A percentile compares a stretch with the other conserved stretches of the same genome.
Conservation (phyloP, 2,329 filamentous ascomycete species). For the Sphaerulina musiva region DNA sequence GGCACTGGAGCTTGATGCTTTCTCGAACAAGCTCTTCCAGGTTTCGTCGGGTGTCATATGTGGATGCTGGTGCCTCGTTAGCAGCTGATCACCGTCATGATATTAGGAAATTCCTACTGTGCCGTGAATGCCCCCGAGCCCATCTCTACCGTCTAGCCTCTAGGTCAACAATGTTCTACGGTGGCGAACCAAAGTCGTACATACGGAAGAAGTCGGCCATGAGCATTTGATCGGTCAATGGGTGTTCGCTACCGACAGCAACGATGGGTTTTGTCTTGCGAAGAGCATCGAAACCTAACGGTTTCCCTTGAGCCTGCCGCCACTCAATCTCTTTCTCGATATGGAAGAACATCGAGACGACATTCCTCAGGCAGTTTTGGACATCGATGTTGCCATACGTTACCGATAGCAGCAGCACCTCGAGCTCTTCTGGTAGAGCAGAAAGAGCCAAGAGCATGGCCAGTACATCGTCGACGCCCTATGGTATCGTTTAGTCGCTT, state of each 20-base stretch:
- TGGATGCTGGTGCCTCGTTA: conserved; percentile 36
- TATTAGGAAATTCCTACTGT: conserved; percentile 30
- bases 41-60: conserved; percentile 44
- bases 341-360: conserved; percentile 83
- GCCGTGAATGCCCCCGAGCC: conserved; percentile 45
- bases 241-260: conserved; percentile 78
- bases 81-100: background rate
- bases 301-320: conserved; percentile 62
- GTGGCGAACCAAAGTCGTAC: conserved; percentile 28
- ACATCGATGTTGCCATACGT: conserved; percentile 93
- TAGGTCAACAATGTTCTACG: conserved; percentile 7
- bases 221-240: conserved; percentile 74
- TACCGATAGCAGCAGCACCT: conserved; percentile 76
- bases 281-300: conserved; percentile 67
- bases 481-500: background rate
- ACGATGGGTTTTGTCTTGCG: conserved; percentile 63
- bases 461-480: conserved; percentile 83
- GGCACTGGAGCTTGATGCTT: conserved; percentile 25
- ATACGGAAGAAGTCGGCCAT: conserved; percentile 70
- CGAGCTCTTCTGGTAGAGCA: conserved; percentile 73
- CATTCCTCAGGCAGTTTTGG: conserved; percentile 78
- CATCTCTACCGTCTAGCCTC: conserved; percentile 42
- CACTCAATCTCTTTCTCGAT: conserved; percentile 83
- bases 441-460: conserved; percentile 82
- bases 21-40: conserved; percentile 43